phyloP scores from a whole-genome alignment of 176 grass and related monocot species.

The Carex scoparia region DNA sequence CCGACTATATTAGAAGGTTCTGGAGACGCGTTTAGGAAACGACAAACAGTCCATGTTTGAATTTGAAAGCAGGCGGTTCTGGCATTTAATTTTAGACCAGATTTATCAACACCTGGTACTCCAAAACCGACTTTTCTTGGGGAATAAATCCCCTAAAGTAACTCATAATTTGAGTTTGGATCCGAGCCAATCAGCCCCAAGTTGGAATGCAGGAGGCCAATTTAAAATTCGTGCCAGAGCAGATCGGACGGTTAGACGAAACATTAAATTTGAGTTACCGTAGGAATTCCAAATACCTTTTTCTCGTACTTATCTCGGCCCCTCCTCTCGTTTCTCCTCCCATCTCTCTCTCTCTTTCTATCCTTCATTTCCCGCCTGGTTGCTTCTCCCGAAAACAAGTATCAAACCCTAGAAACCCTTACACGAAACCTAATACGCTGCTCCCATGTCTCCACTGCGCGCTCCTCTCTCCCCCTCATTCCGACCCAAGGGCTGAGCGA shows the following conservation, averaged over 20 bases:
- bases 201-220: too few relatives aligned
- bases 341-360: not conserved
- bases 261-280: too few relatives aligned
- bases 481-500: not conserved
- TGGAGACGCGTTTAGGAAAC: not conserved
- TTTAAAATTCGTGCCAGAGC: too few relatives aligned
- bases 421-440: not conserved
- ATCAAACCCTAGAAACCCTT: conserved; percentile 16
- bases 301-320: not conserved
- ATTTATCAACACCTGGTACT: not conserved
- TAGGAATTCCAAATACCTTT: too few relatives aligned
- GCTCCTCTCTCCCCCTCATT: not conserved
- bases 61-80: not conserved
- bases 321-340: too few relatives aligned
- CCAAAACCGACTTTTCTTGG: not conserved
- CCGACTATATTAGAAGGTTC: not conserved
- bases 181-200: too few relatives aligned
- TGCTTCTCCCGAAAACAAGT: not conserved
- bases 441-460: conserved; percentile 18
- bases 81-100: conserved; percentile 18
- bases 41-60: not conserved
- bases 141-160: too few relatives aligned
- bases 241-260: too few relatives aligned
- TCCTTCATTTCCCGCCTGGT: not conserved
- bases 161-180: too few relatives aligned